These are phyloP conservation scores for Calonectria henricotiae DNA, from an alignment of 2,329 filamentous ascomycete genomes.

Conservation along the genomic window DNA sequence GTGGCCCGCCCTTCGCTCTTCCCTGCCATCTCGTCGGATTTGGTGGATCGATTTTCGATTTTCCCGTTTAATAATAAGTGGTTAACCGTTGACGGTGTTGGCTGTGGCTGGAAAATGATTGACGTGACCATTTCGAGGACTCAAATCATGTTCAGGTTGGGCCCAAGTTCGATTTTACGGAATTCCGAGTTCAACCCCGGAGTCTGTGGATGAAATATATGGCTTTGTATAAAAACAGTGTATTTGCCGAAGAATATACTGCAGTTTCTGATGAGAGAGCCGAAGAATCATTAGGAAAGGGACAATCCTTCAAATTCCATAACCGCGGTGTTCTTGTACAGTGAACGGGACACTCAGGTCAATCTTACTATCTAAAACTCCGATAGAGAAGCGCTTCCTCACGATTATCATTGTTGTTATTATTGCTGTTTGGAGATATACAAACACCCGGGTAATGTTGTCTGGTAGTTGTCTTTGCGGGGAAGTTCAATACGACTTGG, in stretches of 20 bases:
- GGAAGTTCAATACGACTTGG: background rate
- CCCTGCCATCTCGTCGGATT: background rate
- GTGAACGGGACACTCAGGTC: background rate
- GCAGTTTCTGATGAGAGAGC: too few relatives aligned
- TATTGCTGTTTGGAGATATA: too few relatives aligned
- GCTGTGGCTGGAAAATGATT: background rate
- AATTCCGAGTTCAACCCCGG: background rate
- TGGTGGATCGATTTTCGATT: background rate
- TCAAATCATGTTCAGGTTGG: background rate
- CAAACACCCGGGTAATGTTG: background rate
- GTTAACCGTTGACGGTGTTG: background rate
- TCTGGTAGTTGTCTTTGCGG: constrained; percentile 1
- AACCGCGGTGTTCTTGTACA: too few relatives aligned
- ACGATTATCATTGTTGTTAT: too few relatives aligned
- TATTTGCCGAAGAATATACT: too few relatives aligned
- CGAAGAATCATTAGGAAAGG: too few relatives aligned
- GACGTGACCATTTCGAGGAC: background rate
- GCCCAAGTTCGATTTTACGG: background rate
- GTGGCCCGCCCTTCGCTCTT: background rate
- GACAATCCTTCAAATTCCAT: too few relatives aligned
- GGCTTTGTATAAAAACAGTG: too few relatives aligned
- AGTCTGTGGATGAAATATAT: background rate
- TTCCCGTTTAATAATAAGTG: background rate
- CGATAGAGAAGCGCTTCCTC: too few relatives aligned
- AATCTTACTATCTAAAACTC: too few relatives aligned